Evolutionary conservation across 2,329 filamentous ascomycete species (phyloP).

Genomic region (Monilinia laxa): DNA sequence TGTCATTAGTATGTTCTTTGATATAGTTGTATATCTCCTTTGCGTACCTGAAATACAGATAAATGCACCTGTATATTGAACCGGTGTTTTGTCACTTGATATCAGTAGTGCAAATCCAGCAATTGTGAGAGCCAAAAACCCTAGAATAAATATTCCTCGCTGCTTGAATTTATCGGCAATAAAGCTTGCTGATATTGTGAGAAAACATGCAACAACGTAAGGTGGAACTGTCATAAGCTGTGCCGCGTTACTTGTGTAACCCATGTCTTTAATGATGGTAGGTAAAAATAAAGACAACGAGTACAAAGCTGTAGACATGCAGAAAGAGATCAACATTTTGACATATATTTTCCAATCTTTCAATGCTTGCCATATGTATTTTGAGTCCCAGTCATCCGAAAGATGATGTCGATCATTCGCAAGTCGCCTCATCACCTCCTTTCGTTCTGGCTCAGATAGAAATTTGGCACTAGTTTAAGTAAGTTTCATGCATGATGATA

Average conservation of each 20-base stretch:
- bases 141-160: conserved; percentile 70
- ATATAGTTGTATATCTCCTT: conserved; percentile 25
- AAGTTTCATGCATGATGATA: background rate
- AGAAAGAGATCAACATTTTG: conserved; percentile 55
- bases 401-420: conserved; percentile 68
- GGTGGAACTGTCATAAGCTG: conserved; percentile 52
- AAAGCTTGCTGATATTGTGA: conserved; percentile 69
- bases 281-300: conserved; percentile 46
- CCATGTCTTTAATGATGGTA: conserved; percentile 49
- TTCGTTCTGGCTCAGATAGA: conserved; percentile 45
- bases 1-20: background rate
- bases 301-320: conserved; percentile 53
- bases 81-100: conserved; percentile 57
- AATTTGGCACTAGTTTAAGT: conserved; percentile 50
- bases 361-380: conserved; percentile 57
- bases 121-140: conserved; percentile 56
- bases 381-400: conserved; percentile 60
- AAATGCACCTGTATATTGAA: conserved; percentile 81
- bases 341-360: conserved; percentile 56
- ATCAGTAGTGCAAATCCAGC: conserved; percentile 77
- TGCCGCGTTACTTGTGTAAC: conserved; percentile 54
- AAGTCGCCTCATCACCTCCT: conserved; percentile 67
- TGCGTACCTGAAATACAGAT: conserved; percentile 63
- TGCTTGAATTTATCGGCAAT: conserved; percentile 69
- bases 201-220: conserved; percentile 60